Conservation (phyloP, 73 alveolate species). For the Blepharisma japonicum region DNA sequence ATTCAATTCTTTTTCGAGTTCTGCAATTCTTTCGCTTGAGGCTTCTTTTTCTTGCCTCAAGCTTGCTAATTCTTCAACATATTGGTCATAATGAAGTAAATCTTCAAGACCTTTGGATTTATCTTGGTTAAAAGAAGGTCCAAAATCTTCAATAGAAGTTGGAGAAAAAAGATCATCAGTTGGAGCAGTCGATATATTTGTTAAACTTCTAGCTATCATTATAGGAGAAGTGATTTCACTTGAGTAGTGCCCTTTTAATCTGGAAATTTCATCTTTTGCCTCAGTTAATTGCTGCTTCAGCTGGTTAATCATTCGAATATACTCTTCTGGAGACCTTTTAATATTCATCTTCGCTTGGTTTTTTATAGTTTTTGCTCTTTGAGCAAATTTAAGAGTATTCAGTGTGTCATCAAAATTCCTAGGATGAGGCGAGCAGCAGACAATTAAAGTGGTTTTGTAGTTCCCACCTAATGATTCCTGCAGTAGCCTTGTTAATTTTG, state of each 20-base stretch:
- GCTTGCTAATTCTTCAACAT: not conserved
- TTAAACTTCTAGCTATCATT: no score
- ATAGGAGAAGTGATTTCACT: no score
- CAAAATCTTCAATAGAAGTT: no score
- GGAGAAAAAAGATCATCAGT: no score
- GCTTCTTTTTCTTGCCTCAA: not conserved
- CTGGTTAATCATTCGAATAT: not conserved
- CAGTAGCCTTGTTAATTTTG: slow-evolving; percentile 35
- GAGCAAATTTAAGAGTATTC: slow-evolving; percentile 83
- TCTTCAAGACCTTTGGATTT: no score
- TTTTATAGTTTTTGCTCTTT: slow-evolving; percentile 86
- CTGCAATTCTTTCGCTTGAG: not conserved
- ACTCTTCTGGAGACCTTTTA: slow-evolving; percentile 7
- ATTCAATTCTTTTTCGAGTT: not conserved
- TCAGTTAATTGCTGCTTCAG: slow-evolving; percentile 1
- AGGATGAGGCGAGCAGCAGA: slow-evolving; percentile 74
- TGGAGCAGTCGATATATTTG: no score
- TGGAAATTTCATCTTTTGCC: not conserved
- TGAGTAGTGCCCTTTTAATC: not conserved
- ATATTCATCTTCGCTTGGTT: slow-evolving; percentile 39
- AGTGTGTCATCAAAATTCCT: slow-evolving; percentile 78
- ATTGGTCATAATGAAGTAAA: no score
- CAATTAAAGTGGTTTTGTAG: slow-evolving; percentile 58
- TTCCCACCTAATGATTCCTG: slow-evolving; percentile 19
- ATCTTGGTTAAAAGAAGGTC: no score